phyloP scores from a whole-genome alignment of 306 rosid genomes.

The Delonix regia region DNA sequence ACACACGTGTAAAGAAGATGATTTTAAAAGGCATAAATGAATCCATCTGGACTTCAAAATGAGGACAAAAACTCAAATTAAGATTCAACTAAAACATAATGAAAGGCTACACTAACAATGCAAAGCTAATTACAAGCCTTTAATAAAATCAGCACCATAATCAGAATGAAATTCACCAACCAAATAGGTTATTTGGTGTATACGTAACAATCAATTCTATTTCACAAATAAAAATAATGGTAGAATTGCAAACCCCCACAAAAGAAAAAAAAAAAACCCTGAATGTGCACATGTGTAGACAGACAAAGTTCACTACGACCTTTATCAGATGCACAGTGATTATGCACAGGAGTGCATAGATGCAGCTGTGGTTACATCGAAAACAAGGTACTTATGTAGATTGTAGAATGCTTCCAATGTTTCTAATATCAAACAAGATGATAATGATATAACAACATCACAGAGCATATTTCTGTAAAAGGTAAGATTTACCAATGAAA shows the following conservation, averaged over 20 bases:
- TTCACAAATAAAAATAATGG: not conserved
- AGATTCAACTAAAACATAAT: too few relatives aligned
- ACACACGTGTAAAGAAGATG: conserved; percentile 26
- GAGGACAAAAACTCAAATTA: not conserved
- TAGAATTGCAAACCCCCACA: too few relatives aligned
- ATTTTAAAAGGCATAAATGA: not conserved
- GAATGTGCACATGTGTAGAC: not conserved
- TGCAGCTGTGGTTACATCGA: not conserved
- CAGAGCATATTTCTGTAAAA: conserved; percentile 1
- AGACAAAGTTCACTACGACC: too few relatives aligned
- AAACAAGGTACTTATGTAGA: not conserved
- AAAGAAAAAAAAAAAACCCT: not conserved
- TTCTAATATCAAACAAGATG: not conserved
- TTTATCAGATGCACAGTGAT: not conserved
- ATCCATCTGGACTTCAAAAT: not conserved
- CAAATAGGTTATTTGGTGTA: not conserved
- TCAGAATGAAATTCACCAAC: not conserved
- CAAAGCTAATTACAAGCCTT: too few relatives aligned
- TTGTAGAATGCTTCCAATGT: conserved; percentile 2
- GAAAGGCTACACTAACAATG: too few relatives aligned
- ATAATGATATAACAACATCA: not conserved
- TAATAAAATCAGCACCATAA: not conserved
- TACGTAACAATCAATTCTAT: not conserved
- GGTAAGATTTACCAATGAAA: conserved; percentile 4
- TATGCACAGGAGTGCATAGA: not conserved